phyloP scores from a whole-genome alignment of 83 land plant genomes.

The Picea engelmannii region DNA sequence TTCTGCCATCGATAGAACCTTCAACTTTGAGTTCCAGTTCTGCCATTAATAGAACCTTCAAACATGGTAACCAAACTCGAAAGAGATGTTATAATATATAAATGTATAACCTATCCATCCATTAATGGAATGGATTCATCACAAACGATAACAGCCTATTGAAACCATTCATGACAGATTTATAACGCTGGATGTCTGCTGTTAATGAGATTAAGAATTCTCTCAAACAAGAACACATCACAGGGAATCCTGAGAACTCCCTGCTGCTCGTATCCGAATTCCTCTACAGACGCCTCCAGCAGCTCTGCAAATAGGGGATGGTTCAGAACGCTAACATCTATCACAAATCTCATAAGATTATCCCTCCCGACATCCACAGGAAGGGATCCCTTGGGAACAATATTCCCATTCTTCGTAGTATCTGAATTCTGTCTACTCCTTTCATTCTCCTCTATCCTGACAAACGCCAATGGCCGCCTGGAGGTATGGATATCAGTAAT shows the following conservation, averaged over 20 bases:
- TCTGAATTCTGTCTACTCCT: background rate
- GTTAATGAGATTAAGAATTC: background rate
- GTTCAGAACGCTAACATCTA: background rate
- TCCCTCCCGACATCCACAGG: slow-evolving; percentile 11
- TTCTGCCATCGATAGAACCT: too few species aligned
- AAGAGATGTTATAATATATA: too few species aligned
- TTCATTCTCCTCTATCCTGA: background rate
- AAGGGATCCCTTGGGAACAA: background rate
- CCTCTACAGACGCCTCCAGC: background rate
- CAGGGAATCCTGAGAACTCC: slow-evolving; percentile 11
- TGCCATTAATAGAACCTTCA: too few species aligned
- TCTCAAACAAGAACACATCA: background rate
- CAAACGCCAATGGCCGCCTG: background rate
- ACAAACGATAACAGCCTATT: too few species aligned
- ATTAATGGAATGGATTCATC: too few species aligned
- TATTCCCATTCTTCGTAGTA: background rate
- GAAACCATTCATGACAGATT: too few species aligned
- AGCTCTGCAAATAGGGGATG: slow-evolving; percentile 6
- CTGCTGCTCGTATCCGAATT: slow-evolving; percentile 2
- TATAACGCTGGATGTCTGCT: background rate
- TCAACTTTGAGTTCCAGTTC: too few species aligned
- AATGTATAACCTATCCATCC: too few species aligned
- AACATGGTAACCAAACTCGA: too few species aligned
- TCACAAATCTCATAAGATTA: background rate
- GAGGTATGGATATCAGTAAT: background rate